Base-by-base conservation (phyloP, 2,329 filamentous ascomycete species). In the Decorospora gaudefroyi region DNA sequence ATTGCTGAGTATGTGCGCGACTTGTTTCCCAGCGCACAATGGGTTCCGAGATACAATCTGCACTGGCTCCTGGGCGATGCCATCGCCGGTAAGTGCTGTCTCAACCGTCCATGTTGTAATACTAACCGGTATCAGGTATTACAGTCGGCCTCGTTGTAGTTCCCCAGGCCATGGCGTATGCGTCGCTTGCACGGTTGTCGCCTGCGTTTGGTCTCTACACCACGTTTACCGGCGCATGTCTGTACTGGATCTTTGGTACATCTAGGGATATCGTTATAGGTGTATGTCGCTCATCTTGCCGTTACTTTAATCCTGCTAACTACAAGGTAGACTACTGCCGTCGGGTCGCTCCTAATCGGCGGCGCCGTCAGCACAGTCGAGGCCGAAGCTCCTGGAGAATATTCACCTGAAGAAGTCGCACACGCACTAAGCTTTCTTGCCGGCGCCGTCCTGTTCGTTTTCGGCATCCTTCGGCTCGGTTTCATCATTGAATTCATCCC, bases 201-300 rank as follows among this genome's bases (percentile, higher is more conserved):
- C 82, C 86, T 3, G 79, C 96, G 62, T 96, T 85, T 62, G 92
- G 92, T 39, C 79, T 96, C 1, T 95, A 95, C 72, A 92, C 92
- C 0, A 96, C 91, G 0, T 96, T 97, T 67, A 93, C 96, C 80
- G 92, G 92, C 36, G 90, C 95, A 3, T 70, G 95, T 51, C 78
- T 95, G 46, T 97, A 97, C 72, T 96, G 91, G 91, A 87, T 96
- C 67, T 96, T 96, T 65, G 92, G 91, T 9, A 97, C 92, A 0
- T 96, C 91, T 2, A 96, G 96, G 69, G 92, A 97, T 68, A 96
- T 97, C 61, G 96, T 92, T 10, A 96, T 96, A 42, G 91, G 91
- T 11, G 86, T 88, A 77, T 73, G 85, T 79, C 17, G 16, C 18
- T 2, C 11, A 1, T 19, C n/a, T 9, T 4, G n/a, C 22, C 21